Base-by-base conservation (phyloP, 1,139 yeast species). In the Candida albicans region DNA sequence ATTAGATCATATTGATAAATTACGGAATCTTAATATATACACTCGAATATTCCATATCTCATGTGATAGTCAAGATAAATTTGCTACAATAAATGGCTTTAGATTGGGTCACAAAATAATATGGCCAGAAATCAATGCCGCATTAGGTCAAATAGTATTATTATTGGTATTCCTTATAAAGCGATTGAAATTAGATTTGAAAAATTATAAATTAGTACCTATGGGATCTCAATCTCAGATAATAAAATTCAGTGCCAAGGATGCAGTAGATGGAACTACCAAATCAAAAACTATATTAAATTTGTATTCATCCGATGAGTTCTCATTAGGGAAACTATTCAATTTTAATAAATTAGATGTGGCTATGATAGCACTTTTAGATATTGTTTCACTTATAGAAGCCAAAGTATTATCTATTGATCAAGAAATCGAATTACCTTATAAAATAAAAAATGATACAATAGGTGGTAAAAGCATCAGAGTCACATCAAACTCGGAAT, bases 41-140 rank as follows among this genome's bases (percentile, higher is more conserved):
- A 84, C 81, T 50, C 90, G 84, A 52, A 81, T 89, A 2, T 95
- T 91, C 62, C 75, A 82, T 48, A 91, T 93, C 13, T 86, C 95
- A 0, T 85, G 82, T 52, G 89, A 86, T 35, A 53, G 57, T 14
- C 53, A 58, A 43, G 93, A 93, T 8, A 80, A 80, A 39, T 88
- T 86, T 65, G 97, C 95, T 1, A 86, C 95, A 0, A 91, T 93
- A 25, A 91, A 91, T 61, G 95, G 93, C 0, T 72, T 88, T 37
- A 67, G 96, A 44, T 62, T 93, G 11, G 99, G 98, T 1, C 67
- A 73, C 47, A 76, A 70, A 42, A 81, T 91, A 0, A 87, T 95
- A 2, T 90, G 96, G 96, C 81, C 88, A 41, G 99, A 93, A 55
- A 82, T 90, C 34, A 93, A 91, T 59, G 95, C 95, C 1, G 98